These are phyloP conservation scores for Stagonosporopsis chrysanthemi DNA, from an alignment of 2,329 filamentous ascomycete species.

Conservation along the genomic window DNA sequence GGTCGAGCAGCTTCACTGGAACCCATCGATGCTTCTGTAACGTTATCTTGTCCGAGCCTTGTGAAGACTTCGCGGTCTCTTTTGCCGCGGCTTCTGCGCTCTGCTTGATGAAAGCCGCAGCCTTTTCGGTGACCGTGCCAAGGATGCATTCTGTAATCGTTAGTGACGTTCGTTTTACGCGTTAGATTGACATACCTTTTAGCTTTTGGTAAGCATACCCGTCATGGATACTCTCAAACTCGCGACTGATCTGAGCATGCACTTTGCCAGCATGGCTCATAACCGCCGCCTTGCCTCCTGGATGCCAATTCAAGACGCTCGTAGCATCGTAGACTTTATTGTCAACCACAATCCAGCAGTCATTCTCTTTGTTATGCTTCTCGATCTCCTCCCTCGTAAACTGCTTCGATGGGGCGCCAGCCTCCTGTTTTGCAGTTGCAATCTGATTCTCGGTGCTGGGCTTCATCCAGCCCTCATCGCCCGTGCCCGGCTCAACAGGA, in stretches of 20 bases:
- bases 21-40: slow-evolving; percentile 58
- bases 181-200: slow-evolving; percentile 40
- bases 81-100: slow-evolving; percentile 53
- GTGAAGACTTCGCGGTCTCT: slow-evolving; percentile 41
- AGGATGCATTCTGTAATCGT: slow-evolving; percentile 57
- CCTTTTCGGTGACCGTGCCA: slow-evolving; percentile 59
- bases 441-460: slow-evolving; percentile 56
- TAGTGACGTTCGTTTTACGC: background rate
- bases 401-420: slow-evolving; percentile 57
- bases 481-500: slow-evolving; percentile 55
- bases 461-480: slow-evolving; percentile 61
- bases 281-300: slow-evolving; percentile 62
- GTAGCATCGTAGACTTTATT: slow-evolving; percentile 70
- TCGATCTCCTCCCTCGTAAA: slow-evolving; percentile 63
- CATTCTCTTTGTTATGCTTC: slow-evolving; percentile 39
- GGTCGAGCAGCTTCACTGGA: slow-evolving; percentile 52
- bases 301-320: slow-evolving; percentile 66
- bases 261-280: slow-evolving; percentile 60
- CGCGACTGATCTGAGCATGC: slow-evolving; percentile 58
- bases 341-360: slow-evolving; percentile 70
- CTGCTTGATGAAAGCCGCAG: slow-evolving; percentile 56
- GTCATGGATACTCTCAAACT: slow-evolving; percentile 61
- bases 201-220: slow-evolving; percentile 60
- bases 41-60: slow-evolving; percentile 42
- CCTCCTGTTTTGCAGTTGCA: slow-evolving; percentile 54